Percentiles rank a stretch among this genome's conserved stretches.
Evolutionary conservation across 2,329 filamentous ascomycete species (phyloP).

Genomic region (Hypoxylon sp.): DNA sequence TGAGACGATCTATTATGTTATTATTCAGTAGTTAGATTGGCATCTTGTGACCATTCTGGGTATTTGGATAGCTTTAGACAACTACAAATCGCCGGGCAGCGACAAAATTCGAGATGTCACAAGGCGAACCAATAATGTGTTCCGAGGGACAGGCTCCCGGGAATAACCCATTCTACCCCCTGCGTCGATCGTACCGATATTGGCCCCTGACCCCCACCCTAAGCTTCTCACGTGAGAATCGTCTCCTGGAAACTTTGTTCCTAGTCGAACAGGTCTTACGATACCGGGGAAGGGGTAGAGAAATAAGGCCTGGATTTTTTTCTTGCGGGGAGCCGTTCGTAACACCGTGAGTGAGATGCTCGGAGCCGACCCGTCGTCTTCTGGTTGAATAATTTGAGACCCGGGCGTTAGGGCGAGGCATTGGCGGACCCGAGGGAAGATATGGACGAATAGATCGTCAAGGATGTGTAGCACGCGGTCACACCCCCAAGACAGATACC

Average conservation of each 20-base stretch:
- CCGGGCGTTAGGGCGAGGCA: slow-evolving; percentile 23
- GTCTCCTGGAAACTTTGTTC: slow-evolving; percentile 21
- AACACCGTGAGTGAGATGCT: neutral
- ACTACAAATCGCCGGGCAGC: slow-evolving; percentile 12
- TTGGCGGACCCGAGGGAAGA: slow-evolving; percentile 10
- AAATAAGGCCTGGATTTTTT: slow-evolving; percentile 1
- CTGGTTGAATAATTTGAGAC: slow-evolving; percentile 17
- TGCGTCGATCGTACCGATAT: slow-evolving; percentile 44
- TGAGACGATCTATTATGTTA: neutral
- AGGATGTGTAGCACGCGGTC: slow-evolving; percentile 27
- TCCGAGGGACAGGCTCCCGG: slow-evolving; percentile 36
- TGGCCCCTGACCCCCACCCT: slow-evolving; percentile 42
- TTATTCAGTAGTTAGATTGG: slow-evolving; percentile 2
- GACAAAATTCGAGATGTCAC: slow-evolving; percentile 21
- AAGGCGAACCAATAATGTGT: slow-evolving; percentile 30
- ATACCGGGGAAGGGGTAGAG: slow-evolving; percentile 19
- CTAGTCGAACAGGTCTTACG: slow-evolving; percentile 26
- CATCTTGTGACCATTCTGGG: neutral
- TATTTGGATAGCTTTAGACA: slow-evolving; percentile 1
- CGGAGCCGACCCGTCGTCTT: slow-evolving; percentile 10
- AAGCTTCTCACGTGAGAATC: slow-evolving; percentile 41
- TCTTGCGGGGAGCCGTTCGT: slow-evolving; percentile 8
- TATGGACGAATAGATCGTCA: slow-evolving; percentile 31
- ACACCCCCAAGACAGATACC: slow-evolving; percentile 22
- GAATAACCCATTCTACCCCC: slow-evolving; percentile 38